These are phyloP conservation scores for Trifolium subterraneum DNA, from an alignment of 306 rosid genomes.

Conservation along the genomic window DNA sequence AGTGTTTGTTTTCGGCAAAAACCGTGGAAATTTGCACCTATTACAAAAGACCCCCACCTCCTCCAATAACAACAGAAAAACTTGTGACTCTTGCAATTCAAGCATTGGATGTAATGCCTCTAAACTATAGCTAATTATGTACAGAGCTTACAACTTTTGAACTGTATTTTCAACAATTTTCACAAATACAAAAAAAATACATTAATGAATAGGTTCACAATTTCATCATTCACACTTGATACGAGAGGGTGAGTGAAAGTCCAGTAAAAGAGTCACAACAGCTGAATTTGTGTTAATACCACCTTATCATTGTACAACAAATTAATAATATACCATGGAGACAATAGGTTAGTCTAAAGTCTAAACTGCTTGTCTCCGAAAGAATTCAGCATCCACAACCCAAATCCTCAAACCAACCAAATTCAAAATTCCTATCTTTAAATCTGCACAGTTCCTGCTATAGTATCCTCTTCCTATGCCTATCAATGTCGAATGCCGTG, in stretches of 20 bases:
- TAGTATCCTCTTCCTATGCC: constrained; percentile 56
- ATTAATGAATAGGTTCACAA: constrained; percentile 49
- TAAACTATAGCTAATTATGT: constrained; percentile 66
- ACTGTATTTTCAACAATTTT: constrained; percentile 54
- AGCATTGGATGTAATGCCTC: constrained; percentile 61
- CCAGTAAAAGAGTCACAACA: constrained; percentile 55
- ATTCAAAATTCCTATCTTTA: constrained; percentile 61
- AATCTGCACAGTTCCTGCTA: constrained; percentile 58
- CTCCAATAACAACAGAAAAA: not conserved
- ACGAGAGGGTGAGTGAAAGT: constrained; percentile 44
- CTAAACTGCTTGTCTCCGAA: constrained; percentile 72
- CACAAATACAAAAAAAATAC: constrained; percentile 59
- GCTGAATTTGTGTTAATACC: constrained; percentile 54
- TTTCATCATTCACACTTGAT: constrained; percentile 52
- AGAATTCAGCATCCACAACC: constrained; percentile 66
- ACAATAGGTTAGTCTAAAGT: constrained; percentile 44
- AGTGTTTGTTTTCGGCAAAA: constrained; percentile 15
- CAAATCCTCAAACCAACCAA: constrained; percentile 58
- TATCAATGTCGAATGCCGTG: constrained; percentile 40
- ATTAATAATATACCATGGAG: constrained; percentile 70
- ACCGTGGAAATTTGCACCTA: constrained; percentile 33
- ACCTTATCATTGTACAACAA: constrained; percentile 53
- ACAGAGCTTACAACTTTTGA: constrained; percentile 71
- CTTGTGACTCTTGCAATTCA: constrained; percentile 39
- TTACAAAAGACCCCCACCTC: not conserved